phyloP scores from a whole-genome alignment of 2,329 filamentous ascomycete species.

The Pseudocercospora fuligena region DNA sequence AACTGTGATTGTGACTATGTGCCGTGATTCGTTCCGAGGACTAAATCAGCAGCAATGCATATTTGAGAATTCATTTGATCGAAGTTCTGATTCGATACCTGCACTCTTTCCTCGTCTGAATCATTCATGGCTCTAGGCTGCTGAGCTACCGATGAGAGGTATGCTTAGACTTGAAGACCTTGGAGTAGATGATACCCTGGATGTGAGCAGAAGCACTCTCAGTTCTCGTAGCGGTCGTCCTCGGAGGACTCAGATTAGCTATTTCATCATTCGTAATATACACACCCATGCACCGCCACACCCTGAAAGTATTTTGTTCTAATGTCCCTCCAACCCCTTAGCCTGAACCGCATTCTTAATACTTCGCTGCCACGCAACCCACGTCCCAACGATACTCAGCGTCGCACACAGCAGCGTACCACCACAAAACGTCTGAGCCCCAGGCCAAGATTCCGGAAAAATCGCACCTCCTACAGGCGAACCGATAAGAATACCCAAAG shows the following conservation, averaged over 20 bases:
- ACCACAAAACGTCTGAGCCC: slow-evolving; percentile 40
- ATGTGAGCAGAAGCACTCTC: too few species aligned
- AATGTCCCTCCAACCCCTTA: slow-evolving; percentile 7
- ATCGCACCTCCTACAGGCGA: slow-evolving; percentile 42
- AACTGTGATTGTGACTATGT: too few species aligned
- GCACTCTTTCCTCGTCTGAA: too few species aligned
- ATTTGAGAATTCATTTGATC: too few species aligned
- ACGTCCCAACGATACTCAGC: slow-evolving; percentile 31
- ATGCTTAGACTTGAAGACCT: too few species aligned
- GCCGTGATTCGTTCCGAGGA: too few species aligned
- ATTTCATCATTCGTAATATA: background rate
- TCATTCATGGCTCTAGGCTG: too few species aligned
- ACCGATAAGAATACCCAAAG: slow-evolving; percentile 42
- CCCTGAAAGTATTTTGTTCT: background rate
- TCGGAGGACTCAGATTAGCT: background rate
- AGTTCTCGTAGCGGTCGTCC: too few species aligned
- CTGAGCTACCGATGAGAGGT: too few species aligned
- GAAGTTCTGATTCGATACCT: too few species aligned
- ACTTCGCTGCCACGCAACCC: slow-evolving; percentile 25
- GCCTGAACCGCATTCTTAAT: slow-evolving; percentile 9
- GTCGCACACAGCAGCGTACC: slow-evolving; percentile 35
- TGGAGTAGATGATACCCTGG: too few species aligned
- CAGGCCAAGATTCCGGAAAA: slow-evolving; percentile 38
- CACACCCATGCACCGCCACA: slow-evolving; percentile 1
- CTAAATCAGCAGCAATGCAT: too few species aligned